Base-by-base conservation (phyloP, 2,329 filamentous ascomycete genomes). In the Pleomassaria siparia region DNA sequence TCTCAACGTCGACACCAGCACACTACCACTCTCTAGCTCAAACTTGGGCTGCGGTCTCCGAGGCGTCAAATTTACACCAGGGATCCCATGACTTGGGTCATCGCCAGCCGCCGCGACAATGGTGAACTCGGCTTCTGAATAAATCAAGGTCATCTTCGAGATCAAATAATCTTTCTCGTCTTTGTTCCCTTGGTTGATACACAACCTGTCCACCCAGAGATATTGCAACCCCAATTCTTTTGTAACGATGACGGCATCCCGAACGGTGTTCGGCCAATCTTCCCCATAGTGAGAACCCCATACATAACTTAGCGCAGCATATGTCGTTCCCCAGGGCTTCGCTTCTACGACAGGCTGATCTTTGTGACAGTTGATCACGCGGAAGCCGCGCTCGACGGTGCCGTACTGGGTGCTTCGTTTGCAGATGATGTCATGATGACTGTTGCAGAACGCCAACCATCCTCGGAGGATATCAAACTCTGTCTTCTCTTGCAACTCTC, bases 131-230 rank as follows among this genome's bases (percentile, higher is more conserved):
- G 55, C 49, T 13, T 43, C 28, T 1, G 37, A 12, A 40, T 54
- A 56, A 13, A 55, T 51, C 2, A 25, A 16, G 24, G 46, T 44
- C 65, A 69, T 68, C 9, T 49, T 30, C 4, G 26, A 13, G 11
- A 67, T 49, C 46, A 61, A 55, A 2, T 43, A 21, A 3, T 42
- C 21, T 16, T 45, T 47, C 25, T 58, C 44, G 33, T 49, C 33
- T 7, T 12, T 16, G 26, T 53, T 32, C 9, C 40, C 32, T 35
- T 66, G 60, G 26, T 54, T 40, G 16, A 70, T 66, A 41, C 65
- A 70, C 40, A 62, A 63, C 28, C 54, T 40, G 41, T 68, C 65
- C 9, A 68, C 49, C 64, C 64, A 69, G 0, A 69, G 42, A 40
- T 63, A 66, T 6, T 49, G 47, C 7, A 53, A 40, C 2, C 60